phyloP scores from a whole-genome alignment of 2,329 filamentous ascomycete species.

The Graphilbum fragrans region DNA sequence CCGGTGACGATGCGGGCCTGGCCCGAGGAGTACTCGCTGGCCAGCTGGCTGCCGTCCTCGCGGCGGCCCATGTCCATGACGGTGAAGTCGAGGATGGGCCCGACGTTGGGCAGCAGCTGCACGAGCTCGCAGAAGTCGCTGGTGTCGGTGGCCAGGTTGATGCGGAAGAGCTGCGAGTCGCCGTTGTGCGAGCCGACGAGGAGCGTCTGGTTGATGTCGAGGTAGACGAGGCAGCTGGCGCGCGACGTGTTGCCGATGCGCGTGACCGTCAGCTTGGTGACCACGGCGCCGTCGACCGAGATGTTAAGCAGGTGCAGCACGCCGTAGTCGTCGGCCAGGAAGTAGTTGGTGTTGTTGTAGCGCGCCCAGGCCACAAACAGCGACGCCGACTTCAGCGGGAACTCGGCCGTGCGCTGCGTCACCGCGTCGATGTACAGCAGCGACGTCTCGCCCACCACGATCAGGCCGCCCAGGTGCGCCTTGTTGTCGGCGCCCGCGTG shows the following conservation, averaged over 20 bases:
- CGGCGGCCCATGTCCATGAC: conserved; percentile 93
- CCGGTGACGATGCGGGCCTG: conserved; percentile 89
- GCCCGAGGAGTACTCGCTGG: conserved; percentile 87
- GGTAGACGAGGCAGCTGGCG: conserved; percentile 65
- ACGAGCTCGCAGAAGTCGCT: conserved; percentile 44
- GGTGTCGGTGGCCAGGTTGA: conserved; percentile 36
- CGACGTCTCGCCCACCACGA: conserved; percentile 68
- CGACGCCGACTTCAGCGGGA: conserved; percentile 57
- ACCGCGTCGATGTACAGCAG: conserved; percentile 78
- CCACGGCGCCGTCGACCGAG: conserved; percentile 49
- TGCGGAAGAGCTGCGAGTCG: conserved; percentile 70
- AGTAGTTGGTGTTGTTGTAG: conserved; percentile 68
- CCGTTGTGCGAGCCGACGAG: conserved; percentile 85
- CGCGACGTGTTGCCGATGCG: conserved; percentile 56
- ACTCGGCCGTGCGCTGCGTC: conserved; percentile 52
- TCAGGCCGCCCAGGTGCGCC: conserved; percentile 54
- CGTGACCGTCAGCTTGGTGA: conserved; percentile 61
- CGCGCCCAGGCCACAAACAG: conserved; percentile 89
- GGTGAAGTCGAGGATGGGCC: conserved; percentile 81
- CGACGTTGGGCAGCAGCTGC: conserved; percentile 73
- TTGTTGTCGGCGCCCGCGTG: conserved; percentile 37
- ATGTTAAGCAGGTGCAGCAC: conserved; percentile 76
- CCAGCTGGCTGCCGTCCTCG: conserved; percentile 59
- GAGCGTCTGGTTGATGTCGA: conserved; percentile 18
- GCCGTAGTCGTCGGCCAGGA: conserved; percentile 90